phyloP scores from a whole-genome alignment of 805 yeast species.

The Kazachstania kunashirensis region DNA sequence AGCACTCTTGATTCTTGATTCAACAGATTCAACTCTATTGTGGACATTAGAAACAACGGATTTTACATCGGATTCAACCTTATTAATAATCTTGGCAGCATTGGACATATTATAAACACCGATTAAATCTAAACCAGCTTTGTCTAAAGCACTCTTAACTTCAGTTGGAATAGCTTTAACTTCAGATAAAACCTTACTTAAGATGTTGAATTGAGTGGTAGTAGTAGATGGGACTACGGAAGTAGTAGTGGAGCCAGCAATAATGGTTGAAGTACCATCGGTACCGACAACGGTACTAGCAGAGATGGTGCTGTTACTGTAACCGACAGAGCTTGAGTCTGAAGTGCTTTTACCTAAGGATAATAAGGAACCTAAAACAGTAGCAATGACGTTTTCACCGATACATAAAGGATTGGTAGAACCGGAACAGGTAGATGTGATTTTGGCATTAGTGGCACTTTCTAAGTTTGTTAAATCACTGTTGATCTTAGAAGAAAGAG shows the following conservation, averaged over 20 bases:
- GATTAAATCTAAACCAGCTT: conserved; percentile 1
- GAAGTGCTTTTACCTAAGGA: conserved; percentile 1
- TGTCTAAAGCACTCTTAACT: neutral
- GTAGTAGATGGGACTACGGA: neutral
- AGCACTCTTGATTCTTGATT: conserved; percentile 1
- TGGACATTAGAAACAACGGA: conserved; percentile 1
- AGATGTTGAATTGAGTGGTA: neutral
- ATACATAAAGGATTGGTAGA: neutral
- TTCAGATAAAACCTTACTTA: conserved; percentile 1
- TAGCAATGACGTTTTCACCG: conserved; percentile 2
- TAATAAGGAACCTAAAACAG: neutral
- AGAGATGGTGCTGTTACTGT: neutral
- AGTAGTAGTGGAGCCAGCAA: neutral
- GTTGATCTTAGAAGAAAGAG: neutral
- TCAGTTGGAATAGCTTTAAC: conserved; percentile 3
- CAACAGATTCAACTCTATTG: neutral
- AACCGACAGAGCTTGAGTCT: neutral
- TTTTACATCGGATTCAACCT: conserved; percentile 1
- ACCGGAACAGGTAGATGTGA: neutral
- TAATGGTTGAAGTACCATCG: neutral
- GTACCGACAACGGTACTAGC: neutral
- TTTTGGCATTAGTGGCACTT: neutral
- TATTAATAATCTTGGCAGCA: neutral
- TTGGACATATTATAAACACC: conserved; percentile 2
- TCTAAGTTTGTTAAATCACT: neutral